phyloP scores from a whole-genome alignment of 441 rosid genomes.

The Corymbia calophylla region DNA sequence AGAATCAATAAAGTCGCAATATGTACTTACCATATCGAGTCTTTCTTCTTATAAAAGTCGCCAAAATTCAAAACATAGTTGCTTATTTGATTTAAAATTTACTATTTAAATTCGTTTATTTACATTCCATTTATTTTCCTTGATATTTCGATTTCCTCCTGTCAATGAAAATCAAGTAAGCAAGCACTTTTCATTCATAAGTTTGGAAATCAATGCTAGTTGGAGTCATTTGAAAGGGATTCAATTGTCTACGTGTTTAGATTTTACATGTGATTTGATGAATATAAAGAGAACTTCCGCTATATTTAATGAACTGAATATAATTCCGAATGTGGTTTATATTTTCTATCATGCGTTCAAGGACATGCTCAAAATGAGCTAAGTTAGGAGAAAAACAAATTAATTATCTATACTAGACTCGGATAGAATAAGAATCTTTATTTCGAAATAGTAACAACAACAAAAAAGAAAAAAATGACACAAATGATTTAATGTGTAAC shows the following conservation, averaged over 20 bases:
- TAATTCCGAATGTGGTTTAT: rapidly evolving
- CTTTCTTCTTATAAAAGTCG: not conserved
- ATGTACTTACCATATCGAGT: not conserved
- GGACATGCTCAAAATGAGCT: not conserved
- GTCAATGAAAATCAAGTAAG: no score
- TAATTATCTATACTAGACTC: not conserved
- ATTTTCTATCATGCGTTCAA: not conserved
- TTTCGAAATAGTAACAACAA: not conserved
- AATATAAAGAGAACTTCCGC: rapidly evolving
- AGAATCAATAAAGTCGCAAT: not conserved
- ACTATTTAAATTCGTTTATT: not conserved
- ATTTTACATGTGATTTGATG: not conserved
- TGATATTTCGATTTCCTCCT: no score
- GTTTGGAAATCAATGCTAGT: not conserved
- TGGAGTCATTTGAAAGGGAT: not conserved
- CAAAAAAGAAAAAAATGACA: not conserved
- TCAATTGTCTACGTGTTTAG: not conserved
- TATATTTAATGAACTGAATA: not conserved
- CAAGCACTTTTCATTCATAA: no score
- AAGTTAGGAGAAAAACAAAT: rapidly evolving
- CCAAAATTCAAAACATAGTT: not conserved
- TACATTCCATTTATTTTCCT: not conserved
- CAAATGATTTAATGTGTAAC: no score
- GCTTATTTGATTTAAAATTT: not conserved
- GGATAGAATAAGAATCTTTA: not conserved